phyloP scores from a whole-genome alignment of 768 basidiomycete species.

The Xanthoconium purpureum region DNA sequence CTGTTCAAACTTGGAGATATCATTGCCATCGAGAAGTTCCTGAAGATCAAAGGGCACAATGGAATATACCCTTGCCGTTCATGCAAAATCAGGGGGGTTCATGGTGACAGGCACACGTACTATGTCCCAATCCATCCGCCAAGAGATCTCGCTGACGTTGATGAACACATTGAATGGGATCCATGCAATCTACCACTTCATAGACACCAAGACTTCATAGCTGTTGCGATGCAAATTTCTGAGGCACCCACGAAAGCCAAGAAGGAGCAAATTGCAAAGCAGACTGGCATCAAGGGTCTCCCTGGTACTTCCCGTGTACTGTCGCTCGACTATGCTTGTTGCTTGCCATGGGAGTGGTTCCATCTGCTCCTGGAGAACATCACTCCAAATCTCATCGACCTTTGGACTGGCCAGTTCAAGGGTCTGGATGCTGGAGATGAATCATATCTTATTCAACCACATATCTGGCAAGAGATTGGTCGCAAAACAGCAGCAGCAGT shows the following conservation, averaged over 20 bases:
- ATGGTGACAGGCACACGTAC: neutral
- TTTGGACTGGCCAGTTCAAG: neutral
- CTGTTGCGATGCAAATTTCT: conserved; percentile 24
- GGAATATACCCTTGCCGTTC: conserved; percentile 30
- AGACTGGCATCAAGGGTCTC: conserved; percentile 35
- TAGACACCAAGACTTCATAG: conserved; percentile 30
- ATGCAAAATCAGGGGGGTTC: neutral
- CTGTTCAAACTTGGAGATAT: conserved; percentile 36
- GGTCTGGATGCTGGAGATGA: neutral
- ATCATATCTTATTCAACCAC: neutral
- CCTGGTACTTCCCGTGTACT: conserved; percentile 11
- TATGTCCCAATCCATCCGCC: neutral
- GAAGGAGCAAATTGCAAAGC: conserved; percentile 17
- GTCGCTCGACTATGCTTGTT: neutral
- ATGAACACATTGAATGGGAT: neutral
- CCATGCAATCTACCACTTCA: conserved; percentile 34
- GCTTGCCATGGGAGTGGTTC: neutral
- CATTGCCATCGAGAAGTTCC: conserved; percentile 29
- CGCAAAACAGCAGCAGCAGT: conserved; percentile 24
- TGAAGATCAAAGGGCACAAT: conserved; percentile 40
- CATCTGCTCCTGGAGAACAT: neutral
- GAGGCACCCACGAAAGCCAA: conserved; percentile 16
- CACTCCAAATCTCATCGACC: neutral
- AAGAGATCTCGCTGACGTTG: too few species aligned
- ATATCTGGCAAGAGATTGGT: conserved; percentile 14